Evolutionary conservation across 129 eudicot genomes (phyloP).

Genomic region (Flaveria bidentis): DNA sequence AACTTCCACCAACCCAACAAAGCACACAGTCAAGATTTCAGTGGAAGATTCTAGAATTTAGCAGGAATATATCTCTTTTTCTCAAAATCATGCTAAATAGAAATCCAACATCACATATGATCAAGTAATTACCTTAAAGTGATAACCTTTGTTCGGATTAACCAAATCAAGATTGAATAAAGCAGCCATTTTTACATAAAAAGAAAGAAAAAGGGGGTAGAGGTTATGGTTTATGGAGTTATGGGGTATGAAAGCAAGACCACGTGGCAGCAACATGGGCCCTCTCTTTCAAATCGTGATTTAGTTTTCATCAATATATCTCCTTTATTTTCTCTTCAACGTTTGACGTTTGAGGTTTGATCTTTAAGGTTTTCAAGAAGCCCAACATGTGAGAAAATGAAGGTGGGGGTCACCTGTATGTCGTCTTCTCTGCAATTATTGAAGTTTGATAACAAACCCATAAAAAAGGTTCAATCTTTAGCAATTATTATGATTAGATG

Average conservation of each 20-base stretch:
- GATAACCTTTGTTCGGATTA: slow-evolving; percentile 33
- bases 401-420: slow-evolving; percentile 34
- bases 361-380: slow-evolving; percentile 26
- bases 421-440: slow-evolving; percentile 29
- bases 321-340: slow-evolving; percentile 34
- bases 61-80: slow-evolving; percentile 3
- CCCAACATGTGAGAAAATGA: slow-evolving; percentile 31
- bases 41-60: slow-evolving; percentile 25
- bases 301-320: slow-evolving; percentile 27
- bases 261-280: slow-evolving; percentile 61
- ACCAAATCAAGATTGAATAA: slow-evolving; percentile 28
- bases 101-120: slow-evolving; percentile 30
- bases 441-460: slow-evolving; percentile 16
- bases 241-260: slow-evolving; percentile 32
- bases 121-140: slow-evolving; percentile 32
- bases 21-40: slow-evolving; percentile 26
- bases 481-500: slow-evolving; percentile 1
- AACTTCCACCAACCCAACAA: slow-evolving; percentile 43
- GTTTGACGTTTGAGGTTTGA: slow-evolving; percentile 20
- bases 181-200: slow-evolving; percentile 9
- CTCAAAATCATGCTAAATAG: slow-evolving; percentile 24
- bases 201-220: slow-evolving; percentile 11
- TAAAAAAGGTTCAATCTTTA: slow-evolving; percentile 17
- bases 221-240: slow-evolving; percentile 18
- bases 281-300: slow-evolving; percentile 34